These are phyloP conservation scores for Cubamyces sp. DNA, from an alignment of 768 basidiomycete species.

Conservation along the genomic window DNA sequence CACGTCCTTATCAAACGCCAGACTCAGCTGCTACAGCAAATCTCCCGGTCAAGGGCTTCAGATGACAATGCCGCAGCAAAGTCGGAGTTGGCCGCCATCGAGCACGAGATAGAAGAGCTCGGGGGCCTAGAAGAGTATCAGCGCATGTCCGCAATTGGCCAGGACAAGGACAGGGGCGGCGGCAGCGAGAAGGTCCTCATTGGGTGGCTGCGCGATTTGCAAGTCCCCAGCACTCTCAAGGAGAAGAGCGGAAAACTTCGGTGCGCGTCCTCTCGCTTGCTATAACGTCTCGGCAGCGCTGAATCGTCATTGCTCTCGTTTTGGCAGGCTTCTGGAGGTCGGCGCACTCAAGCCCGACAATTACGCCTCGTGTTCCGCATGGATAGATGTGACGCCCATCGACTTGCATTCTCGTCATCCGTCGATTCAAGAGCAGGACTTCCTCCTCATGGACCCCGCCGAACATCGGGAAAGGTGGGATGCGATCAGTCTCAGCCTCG, in stretches of 20 bases:
- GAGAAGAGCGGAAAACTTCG: slow-evolving; percentile 35
- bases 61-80: slow-evolving; percentile 9
- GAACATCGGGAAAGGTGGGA: slow-evolving; percentile 69
- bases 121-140: slow-evolving; percentile 86
- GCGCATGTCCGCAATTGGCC: slow-evolving; percentile 80
- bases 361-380: slow-evolving; percentile 63
- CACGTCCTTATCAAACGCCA: slow-evolving; percentile 79
- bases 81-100: slow-evolving; percentile 53
- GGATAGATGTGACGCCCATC: slow-evolving; percentile 78
- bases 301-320: not conserved
- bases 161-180: slow-evolving; percentile 80
- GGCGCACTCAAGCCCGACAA: slow-evolving; percentile 89
- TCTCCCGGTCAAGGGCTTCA: not conserved
- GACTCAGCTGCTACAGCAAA: slow-evolving; percentile 52
- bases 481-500: slow-evolving; percentile 82
- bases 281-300: not conserved
- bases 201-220: slow-evolving; percentile 68
- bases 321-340: slow-evolving; percentile 77
- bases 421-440: slow-evolving; percentile 83
- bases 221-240: slow-evolving; percentile 23
- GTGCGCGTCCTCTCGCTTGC: slow-evolving; percentile 39
- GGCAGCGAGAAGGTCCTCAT: slow-evolving; percentile 85
- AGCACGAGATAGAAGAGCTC: slow-evolving; percentile 63
- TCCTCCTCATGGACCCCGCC: slow-evolving; percentile 61
- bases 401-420: slow-evolving; percentile 87